Evolutionary conservation across 495 filamentous ascomycete genomes (phyloP), one percentile per base, ranked within the genome.

Genomic region (Cudoniella acicularis): DNA sequence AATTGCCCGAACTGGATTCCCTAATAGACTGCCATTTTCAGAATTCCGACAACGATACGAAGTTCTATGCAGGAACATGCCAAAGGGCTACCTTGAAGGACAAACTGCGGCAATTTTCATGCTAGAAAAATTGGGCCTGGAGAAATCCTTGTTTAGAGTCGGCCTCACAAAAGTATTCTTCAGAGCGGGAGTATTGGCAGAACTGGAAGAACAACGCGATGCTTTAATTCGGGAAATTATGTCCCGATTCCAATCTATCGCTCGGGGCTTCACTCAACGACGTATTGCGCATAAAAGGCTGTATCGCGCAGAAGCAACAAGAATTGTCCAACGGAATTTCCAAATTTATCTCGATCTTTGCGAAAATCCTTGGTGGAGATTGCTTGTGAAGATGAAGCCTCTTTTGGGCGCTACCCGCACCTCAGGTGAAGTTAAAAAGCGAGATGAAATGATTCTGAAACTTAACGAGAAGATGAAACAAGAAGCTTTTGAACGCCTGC

Each of bases 161-260:
- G 95, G 95, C 49, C 74, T 96, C 30, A 97, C 95, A 21, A 99
- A 99, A 66, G 93, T 99, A 8, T 99, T 99, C 75, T 99, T 99
- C 79, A 79, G 94, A 55, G 92, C 95, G 49, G 95, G 95, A 54
- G 94, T 99, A 4, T 81, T 99, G 21, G 95, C 95, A 22, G 95
- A 98, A 64, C 79, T 99, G 26, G 95, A 99, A 80, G 95, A 98
- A 72, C 87, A 91, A 64, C 86, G 95, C 49, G 95, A 98, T 68
- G 78, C 90, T 13, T 77, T 99, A 36, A 96, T 99, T 61, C 84
- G 89, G 6, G 88, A 92, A 52, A 96, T 98, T 64, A 89, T 98
- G 80, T 85, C 87, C 21, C 83, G 84, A n/a, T 99, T 99, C 70
- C 95, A 98, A 66, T 96, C 91, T 9, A 72, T 93, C 56, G 89